Base-by-base conservation (phyloP, 345 rosid species). In the Viola odorata region DNA sequence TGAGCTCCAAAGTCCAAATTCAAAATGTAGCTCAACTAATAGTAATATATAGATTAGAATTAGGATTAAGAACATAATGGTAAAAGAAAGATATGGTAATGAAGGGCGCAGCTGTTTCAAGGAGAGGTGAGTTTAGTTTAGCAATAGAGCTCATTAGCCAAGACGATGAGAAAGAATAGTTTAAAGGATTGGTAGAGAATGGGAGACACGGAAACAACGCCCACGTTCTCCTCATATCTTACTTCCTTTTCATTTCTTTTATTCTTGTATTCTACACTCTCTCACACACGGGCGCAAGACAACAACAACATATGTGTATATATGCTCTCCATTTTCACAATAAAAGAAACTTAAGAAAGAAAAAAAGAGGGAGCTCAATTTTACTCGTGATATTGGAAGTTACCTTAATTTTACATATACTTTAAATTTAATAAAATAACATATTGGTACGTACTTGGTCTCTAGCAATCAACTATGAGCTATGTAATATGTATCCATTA, bases 171-270 rank as follows among this genome's bases (percentile, higher is more conserved):
- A 66, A 40, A 61, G 42, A 71, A 63, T 75, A 73, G 75, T 76
- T 75, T 73, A 78, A 78, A 74, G 70, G 38, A 41, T 37, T 42
- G 50, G 58, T 38, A 59, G 54, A 67, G 54, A 74, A 80, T 81
- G 85, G 85, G 86, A 82, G 96, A 87, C 96, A 85, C 78, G 73
- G 86, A 77, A 86, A 85, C 98, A 83, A 75, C 79, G 53, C 85
- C 88, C 96, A 87, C 94, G 95, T 91, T 91, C 92, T 71, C 70
- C 73, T 76, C 84, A 62, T 71, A 71, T 73, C 74, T 65, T 64
- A 64, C 75, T 75, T 56, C 11, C 12, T 15, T 63, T 60, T 57
- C 57, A 47, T 55, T 64, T 67, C 12, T 45, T 50, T 39, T n/a
- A n/a, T n/a, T n/a, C n/a, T n/a, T n/a, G n/a, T n/a, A n/a, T n/a